Evolutionary conservation across 441 rosid species (phyloP).

Genomic region (Populus hybrid): DNA sequence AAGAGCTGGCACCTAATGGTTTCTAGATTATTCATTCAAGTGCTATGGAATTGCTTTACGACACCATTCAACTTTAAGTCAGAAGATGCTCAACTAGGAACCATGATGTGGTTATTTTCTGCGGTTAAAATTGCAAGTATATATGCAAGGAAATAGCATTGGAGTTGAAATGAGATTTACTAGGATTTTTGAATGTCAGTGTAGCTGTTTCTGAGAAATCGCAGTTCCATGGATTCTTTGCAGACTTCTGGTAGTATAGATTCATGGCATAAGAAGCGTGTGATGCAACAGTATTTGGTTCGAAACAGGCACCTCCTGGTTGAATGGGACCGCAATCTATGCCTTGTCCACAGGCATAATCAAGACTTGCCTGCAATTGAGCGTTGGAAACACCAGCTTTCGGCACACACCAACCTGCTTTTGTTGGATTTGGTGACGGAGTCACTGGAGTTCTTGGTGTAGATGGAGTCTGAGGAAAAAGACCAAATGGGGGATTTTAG

Average conservation of each 20-base stretch:
- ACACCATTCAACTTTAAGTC: background rate
- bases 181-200: slow-evolving; percentile 67
- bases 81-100: background rate
- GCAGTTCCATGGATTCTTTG: slow-evolving; percentile 59
- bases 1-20: background rate
- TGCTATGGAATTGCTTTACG: background rate
- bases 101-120: background rate
- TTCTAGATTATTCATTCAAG: background rate
- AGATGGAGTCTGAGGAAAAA: slow-evolving; percentile 34
- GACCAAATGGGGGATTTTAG: background rate
- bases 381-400: slow-evolving; percentile 46
- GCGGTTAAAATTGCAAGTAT: background rate
- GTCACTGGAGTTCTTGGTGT: slow-evolving; percentile 32
- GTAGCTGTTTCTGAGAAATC: slow-evolving; percentile 78
- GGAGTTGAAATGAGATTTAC: slow-evolving; percentile 40
- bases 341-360: slow-evolving; percentile 81
- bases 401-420: slow-evolving; percentile 69
- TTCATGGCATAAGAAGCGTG: slow-evolving; percentile 97
- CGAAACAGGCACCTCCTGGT: too few relatives aligned
- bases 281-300: slow-evolving; percentile 62
- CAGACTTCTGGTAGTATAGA: slow-evolving; percentile 62
- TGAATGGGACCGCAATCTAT: slow-evolving; percentile 73
- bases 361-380: slow-evolving; percentile 69
- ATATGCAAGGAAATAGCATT: background rate
- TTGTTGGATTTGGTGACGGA: slow-evolving; percentile 53